Base-by-base conservation (phyloP, 2,329 filamentous ascomycete genomes). In the Epichloe scottii region DNA sequence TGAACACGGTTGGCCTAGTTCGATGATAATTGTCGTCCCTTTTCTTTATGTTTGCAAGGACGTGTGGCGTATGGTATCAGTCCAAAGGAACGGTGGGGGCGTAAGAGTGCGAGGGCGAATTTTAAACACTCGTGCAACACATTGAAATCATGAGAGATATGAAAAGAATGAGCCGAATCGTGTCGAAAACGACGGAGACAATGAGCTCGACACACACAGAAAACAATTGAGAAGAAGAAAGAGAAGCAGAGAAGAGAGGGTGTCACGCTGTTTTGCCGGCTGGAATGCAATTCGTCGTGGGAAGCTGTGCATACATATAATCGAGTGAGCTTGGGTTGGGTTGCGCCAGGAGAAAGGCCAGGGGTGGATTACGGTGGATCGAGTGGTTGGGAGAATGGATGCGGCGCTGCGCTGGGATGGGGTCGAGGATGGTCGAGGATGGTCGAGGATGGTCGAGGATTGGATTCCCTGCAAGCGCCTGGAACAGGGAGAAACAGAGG, bases 21-120 rank as follows among this genome's bases (percentile, higher is more conserved):
- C 17, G 33, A 47, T 26, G 26, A 46, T 17, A 33, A 38, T 33
- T 23, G 23, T 12, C 17, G 19, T 19, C 6, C 15, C 17, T 19
- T 45, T 34, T 46, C 42, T 38, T 45, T 51, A 10, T 57, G 51
- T 57, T 58, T 54, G 54, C 50, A 54, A 54, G 43, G 52, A 47
- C 52, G 35, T 45, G 41, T 47, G 52, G 40, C 47, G 52, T 26
- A 33, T 15, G 26, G 23, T 4, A 14, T 33, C 15, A 39, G 35
- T 37, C 11, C 17, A 39, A 50, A 11, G 5, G 48, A 49, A 35
- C 6, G 48, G 48, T 14, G 21, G 44, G 17, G 42, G 37, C 35
- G 30, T 4, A 23, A 46, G 46, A 46, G 26, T 26, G 41, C 15
- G 42, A 47, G 30, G 39, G 34, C 33, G 23, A 46, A 39, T 23